Conservation (phyloP, 371 early-diverging fungal species). For the Thermomucor indicae-seudaticae region DNA sequence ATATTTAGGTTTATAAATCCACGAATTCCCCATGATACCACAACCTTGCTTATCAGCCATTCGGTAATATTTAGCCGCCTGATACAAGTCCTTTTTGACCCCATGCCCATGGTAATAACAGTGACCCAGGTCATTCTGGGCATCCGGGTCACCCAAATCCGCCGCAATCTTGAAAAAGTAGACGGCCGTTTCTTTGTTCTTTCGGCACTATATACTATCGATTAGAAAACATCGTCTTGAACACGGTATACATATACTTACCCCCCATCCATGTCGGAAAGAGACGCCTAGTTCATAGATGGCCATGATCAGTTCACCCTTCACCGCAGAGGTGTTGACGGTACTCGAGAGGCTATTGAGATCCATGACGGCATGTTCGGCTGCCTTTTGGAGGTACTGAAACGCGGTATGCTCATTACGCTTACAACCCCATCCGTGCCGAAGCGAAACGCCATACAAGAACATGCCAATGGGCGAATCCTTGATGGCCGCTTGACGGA, state of each 20-base stretch:
- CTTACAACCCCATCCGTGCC: constrained; percentile 81
- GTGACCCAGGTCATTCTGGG: constrained; percentile 76
- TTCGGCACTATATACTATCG: constrained; percentile 27
- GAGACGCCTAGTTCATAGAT: constrained; percentile 80
- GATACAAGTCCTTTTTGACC: constrained; percentile 71
- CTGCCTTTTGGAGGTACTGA: constrained; percentile 77
- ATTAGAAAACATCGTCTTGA: too few species aligned
- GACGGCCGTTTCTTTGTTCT: constrained; percentile 73
- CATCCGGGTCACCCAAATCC: constrained; percentile 82
- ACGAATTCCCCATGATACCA: constrained; percentile 81
- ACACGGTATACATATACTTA: too few species aligned
- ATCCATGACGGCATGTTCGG: constrained; percentile 70
- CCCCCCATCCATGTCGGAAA: constrained; percentile 92
- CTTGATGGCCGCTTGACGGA: constrained; percentile 60
- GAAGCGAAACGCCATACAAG: constrained; percentile 68
- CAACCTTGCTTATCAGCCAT: constrained; percentile 79
- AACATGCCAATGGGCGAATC: constrained; percentile 71
- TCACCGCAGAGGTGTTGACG: constrained; percentile 25
- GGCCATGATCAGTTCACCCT: constrained; percentile 63
- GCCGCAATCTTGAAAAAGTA: constrained; percentile 88
- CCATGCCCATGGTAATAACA: constrained; percentile 78
- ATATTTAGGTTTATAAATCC: constrained; percentile 60
- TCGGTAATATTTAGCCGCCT: constrained; percentile 84
- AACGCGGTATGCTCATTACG: constrained; percentile 62
- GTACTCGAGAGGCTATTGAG: constrained; percentile 32